These are phyloP conservation scores for Tetrapyrgos nigripes DNA, from an alignment of 1,284 basidiomycete species.

Conservation along the genomic window DNA sequence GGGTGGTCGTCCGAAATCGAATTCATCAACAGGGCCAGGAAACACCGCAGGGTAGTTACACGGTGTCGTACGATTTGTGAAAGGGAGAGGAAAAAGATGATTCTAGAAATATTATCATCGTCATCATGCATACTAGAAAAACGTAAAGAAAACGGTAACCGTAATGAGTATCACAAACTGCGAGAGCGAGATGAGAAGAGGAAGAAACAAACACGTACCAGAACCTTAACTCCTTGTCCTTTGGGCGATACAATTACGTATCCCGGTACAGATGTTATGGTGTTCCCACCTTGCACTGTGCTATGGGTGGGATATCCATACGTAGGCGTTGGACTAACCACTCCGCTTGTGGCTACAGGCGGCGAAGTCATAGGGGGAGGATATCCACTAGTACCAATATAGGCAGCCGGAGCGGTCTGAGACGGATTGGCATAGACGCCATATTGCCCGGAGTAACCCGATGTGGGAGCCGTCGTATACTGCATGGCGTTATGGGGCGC, in stretches of 20 bases:
- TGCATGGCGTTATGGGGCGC: constrained; percentile 7
- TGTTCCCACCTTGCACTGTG: neutral
- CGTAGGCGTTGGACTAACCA: neutral
- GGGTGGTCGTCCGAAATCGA: too few relatives aligned
- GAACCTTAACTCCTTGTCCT: constrained; percentile 5
- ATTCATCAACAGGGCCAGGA: too few relatives aligned
- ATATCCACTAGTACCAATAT: neutral
- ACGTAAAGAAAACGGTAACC: too few relatives aligned
- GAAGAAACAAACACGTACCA: constrained; percentile 1
- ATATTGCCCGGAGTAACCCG: neutral
- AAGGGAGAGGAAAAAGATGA: too few relatives aligned
- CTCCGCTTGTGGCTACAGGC: neutral
- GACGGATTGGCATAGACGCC: neutral
- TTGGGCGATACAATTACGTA: constrained; percentile 11
- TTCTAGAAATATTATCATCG: too few relatives aligned
- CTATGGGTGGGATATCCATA: neutral
- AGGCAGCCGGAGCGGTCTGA: neutral
- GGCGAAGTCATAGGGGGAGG: constrained; percentile 2
- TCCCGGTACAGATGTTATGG: constrained; percentile 2
- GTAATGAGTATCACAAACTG: too few relatives aligned
- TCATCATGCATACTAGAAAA: too few relatives aligned
- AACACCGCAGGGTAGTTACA: too few relatives aligned
- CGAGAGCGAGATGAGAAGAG: too few relatives aligned
- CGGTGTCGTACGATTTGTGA: too few relatives aligned
- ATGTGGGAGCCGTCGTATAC: constrained; percentile 1